phyloP scores from a whole-genome alignment of 2,329 filamentous ascomycete genomes.

The Macrophomina tecta region DNA sequence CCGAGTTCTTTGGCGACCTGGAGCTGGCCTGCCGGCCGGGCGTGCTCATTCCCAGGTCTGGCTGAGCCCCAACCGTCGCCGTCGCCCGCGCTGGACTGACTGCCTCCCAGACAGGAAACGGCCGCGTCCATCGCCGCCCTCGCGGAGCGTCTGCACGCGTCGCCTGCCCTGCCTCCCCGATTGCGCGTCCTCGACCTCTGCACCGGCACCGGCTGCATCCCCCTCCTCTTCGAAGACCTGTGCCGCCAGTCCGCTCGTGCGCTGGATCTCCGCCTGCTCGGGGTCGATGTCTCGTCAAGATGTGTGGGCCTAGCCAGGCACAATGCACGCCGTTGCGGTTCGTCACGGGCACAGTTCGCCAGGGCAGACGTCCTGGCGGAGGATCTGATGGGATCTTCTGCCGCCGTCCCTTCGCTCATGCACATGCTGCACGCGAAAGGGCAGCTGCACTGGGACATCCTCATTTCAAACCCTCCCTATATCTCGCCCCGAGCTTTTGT shows the following conservation, averaged over 20 bases:
- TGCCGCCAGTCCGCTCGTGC: slow-evolving; percentile 49
- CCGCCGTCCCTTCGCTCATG: not conserved
- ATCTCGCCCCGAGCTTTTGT: slow-evolving; percentile 71
- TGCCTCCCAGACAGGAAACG: slow-evolving; percentile 51
- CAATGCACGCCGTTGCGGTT: slow-evolving; percentile 55
- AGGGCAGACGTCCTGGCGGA: slow-evolving; percentile 18
- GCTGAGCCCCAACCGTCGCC: not conserved
- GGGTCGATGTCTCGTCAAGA: slow-evolving; percentile 72
- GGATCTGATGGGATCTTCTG: not conserved
- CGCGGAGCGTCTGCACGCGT: slow-evolving; percentile 35
- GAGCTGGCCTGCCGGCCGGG: slow-evolving; percentile 77
- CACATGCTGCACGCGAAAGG: slow-evolving; percentile 1
- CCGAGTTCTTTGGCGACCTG: slow-evolving; percentile 84
- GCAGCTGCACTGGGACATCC: slow-evolving; percentile 48
- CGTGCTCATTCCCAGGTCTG: slow-evolving; percentile 82
- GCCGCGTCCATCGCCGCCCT: slow-evolving; percentile 46
- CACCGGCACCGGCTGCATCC: slow-evolving; percentile 89
- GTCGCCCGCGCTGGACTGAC: not conserved
- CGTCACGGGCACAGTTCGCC: slow-evolving; percentile 26
- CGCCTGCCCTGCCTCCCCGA: slow-evolving; percentile 33
- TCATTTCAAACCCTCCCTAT: slow-evolving; percentile 92
- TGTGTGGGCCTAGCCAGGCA: slow-evolving; percentile 70
- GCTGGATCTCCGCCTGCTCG: slow-evolving; percentile 60
- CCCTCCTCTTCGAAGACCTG: slow-evolving; percentile 73
- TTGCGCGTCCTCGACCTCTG: slow-evolving; percentile 82